Conservation (phyloP, 2,329 filamentous ascomycete species). For the Colletotrichum costaricense region DNA sequence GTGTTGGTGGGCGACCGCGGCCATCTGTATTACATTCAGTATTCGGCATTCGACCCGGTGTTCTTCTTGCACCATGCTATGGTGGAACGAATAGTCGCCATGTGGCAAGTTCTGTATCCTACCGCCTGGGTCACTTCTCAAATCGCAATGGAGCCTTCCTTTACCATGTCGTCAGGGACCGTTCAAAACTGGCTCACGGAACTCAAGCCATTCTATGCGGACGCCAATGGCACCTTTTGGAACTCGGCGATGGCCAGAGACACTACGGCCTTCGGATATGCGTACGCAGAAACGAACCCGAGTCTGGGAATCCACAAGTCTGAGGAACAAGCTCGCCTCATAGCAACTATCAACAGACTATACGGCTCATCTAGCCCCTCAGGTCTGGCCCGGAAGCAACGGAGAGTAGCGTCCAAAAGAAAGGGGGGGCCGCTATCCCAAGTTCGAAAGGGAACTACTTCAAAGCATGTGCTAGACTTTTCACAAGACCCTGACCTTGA, state of each 20-base stretch:
- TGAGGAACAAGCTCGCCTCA: conserved; percentile 55
- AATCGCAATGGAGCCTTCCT: conserved; percentile 67
- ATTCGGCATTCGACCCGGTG: conserved; percentile 82
- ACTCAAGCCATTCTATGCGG: conserved; percentile 75
- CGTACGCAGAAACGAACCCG: conserved; percentile 72
- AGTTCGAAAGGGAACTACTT: conserved; percentile 34
- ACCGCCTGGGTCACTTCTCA: conserved; percentile 72
- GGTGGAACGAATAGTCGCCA: conserved; percentile 78
- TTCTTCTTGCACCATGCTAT: conserved; percentile 84
- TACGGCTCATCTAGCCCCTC: conserved; percentile 48
- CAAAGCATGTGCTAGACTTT: conserved; percentile 3
- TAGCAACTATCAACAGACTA: conserved; percentile 64
- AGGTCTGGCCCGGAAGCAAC: conserved; percentile 27
- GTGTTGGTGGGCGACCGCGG: conserved; percentile 68
- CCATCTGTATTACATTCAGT: conserved; percentile 77
- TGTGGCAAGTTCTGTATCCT: conserved; percentile 83
- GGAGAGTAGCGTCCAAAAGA: not conserved
- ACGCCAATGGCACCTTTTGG: conserved; percentile 72
- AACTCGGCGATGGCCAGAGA: conserved; percentile 71
- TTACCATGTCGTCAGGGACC: conserved; percentile 66
- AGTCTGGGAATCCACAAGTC: conserved; percentile 47
- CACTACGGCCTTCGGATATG: conserved; percentile 75
- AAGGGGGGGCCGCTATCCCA: not conserved
- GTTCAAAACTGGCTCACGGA: conserved; percentile 66
- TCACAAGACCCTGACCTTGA: conserved; percentile 3